Percentiles rank a stretch among this genome's conserved stretches.
Evolutionary conservation across 1,284 basidiomycete species (phyloP).

Genomic region (Rhodotorula sp.): DNA sequence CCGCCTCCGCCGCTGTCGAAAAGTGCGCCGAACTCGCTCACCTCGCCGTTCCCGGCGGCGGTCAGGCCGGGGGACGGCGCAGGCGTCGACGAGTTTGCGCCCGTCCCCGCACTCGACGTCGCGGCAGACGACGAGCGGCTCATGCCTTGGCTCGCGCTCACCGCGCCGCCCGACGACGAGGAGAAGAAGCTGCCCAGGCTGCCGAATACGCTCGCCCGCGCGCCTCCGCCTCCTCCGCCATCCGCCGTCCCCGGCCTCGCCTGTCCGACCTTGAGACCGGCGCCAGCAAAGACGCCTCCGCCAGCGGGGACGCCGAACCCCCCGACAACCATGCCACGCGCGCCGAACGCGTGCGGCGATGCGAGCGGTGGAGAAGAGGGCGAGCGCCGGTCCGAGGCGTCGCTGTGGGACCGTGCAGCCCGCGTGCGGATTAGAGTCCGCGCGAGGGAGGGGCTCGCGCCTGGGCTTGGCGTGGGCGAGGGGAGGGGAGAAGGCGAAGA

Average conservation of each 20-base stretch:
- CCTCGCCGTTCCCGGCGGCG: background rate
- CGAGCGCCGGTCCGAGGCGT: constrained; percentile 25
- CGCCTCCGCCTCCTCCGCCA: background rate
- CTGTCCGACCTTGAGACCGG: background rate
- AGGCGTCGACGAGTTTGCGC: constrained; percentile 5
- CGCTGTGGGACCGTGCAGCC: constrained; percentile 18
- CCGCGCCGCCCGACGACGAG: constrained; percentile 12
- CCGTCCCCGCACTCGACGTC: constrained; percentile 7
- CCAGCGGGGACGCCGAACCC: constrained; percentile 13
- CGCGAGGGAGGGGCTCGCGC: constrained; percentile 2
- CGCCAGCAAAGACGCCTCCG: constrained; percentile 15
- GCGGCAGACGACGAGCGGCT: constrained; percentile 1
- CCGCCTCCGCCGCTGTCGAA: constrained; percentile 14
- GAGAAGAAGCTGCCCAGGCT: constrained; percentile 28
- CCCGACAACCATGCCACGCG: constrained; percentile 11
- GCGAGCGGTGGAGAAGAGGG: background rate
- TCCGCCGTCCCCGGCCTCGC: background rate
- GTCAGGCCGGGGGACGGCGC: background rate
- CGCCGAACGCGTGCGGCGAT: background rate
- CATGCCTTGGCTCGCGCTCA: constrained; percentile 4
- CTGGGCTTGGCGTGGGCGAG: background rate
- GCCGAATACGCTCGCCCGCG: constrained; percentile 18
- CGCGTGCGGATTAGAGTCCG: constrained; percentile 11
- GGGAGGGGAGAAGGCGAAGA: background rate
- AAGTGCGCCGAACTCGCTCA: constrained; percentile 39